These are phyloP conservation scores for Wickerhamomyces bovis DNA, from an alignment of 805 yeast species.

Conservation along the genomic window DNA sequence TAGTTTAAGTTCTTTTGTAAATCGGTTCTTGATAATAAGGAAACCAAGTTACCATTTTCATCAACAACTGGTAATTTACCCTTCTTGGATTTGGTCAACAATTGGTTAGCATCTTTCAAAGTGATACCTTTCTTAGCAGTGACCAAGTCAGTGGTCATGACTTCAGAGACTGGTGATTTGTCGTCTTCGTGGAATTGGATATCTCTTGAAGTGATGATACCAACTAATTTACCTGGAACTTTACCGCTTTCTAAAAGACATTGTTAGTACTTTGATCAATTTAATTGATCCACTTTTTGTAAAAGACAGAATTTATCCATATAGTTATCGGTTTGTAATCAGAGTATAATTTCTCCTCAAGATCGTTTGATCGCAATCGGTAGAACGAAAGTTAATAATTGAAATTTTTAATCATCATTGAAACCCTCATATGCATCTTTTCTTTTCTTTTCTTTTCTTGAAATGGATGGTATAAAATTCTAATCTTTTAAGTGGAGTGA, in stretches of 20 bases:
- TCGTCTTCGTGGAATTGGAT: conserved; percentile 87
- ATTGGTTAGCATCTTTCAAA: conserved; percentile 80
- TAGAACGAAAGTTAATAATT: conserved; percentile 98
- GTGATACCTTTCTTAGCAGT: conserved; percentile 81
- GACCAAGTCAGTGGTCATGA: conserved; percentile 87
- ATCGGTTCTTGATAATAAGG: conserved; percentile 92
- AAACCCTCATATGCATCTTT: conserved; percentile 6
- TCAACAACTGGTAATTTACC: conserved; percentile 97
- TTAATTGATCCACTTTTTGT: background rate
- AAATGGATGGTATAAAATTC: background rate
- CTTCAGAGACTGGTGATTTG: conserved; percentile 53
- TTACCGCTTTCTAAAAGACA: conserved; percentile 69
- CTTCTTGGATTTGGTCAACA: conserved; percentile 88
- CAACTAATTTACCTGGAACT: conserved; percentile 83
- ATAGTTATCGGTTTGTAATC: conserved; percentile 25
- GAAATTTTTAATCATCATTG: conserved; percentile 47
- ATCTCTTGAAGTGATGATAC: conserved; percentile 96
- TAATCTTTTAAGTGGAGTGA: background rate
- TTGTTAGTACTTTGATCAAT: conserved; percentile 13
- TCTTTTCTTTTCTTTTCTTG: background rate
- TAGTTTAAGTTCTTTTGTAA: conserved; percentile 90
- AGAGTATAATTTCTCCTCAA: conserved; percentile 68
- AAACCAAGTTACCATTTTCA: conserved; percentile 63
- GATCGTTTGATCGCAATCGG: conserved; percentile 97
- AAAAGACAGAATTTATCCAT: background rate